phyloP scores from a whole-genome alignment of 371 early-diverging fungal genomes.

The Chytridium lagenaria region DNA sequence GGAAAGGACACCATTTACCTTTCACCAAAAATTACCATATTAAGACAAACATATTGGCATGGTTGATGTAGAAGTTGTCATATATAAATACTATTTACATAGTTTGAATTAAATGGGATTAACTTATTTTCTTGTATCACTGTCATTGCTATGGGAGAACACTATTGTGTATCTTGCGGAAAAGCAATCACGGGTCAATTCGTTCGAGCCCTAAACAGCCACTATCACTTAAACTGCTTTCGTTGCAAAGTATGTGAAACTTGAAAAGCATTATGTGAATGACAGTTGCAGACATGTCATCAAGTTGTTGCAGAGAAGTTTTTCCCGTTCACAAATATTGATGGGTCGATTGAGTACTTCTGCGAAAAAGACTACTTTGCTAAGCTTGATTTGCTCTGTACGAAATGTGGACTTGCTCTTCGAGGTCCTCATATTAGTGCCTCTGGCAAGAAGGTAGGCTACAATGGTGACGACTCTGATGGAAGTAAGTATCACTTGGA shows the following conservation, averaged over 20 bases:
- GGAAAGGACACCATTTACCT: too few relatives aligned
- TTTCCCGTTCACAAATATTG: slow-evolving; percentile 77
- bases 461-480: background rate
- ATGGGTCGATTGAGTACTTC: slow-evolving; percentile 65
- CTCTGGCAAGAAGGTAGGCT: slow-evolving; percentile 66
- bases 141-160: too few relatives aligned
- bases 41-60: too few relatives aligned
- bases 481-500: slow-evolving; percentile 85
- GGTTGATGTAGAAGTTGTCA: too few relatives aligned
- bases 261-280: background rate
- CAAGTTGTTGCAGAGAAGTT: slow-evolving; percentile 88
- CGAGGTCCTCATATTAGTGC: slow-evolving; percentile 93
- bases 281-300: slow-evolving; percentile 74
- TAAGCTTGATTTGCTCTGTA: slow-evolving; percentile 84
- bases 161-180: too few relatives aligned
- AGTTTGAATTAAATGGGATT: too few relatives aligned
- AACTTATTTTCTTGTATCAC: too few relatives aligned
- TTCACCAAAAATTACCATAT: too few relatives aligned
- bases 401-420: slow-evolving; percentile 85
- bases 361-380: slow-evolving; percentile 92
- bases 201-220: slow-evolving; percentile 86
- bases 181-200: too few relatives aligned
- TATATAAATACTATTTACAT: too few relatives aligned
- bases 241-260: slow-evolving; percentile 77
- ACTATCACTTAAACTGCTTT: slow-evolving; percentile 93